Conservation (phyloP, 345 rosid species). For the Pseudoturritis turrita region DNA sequence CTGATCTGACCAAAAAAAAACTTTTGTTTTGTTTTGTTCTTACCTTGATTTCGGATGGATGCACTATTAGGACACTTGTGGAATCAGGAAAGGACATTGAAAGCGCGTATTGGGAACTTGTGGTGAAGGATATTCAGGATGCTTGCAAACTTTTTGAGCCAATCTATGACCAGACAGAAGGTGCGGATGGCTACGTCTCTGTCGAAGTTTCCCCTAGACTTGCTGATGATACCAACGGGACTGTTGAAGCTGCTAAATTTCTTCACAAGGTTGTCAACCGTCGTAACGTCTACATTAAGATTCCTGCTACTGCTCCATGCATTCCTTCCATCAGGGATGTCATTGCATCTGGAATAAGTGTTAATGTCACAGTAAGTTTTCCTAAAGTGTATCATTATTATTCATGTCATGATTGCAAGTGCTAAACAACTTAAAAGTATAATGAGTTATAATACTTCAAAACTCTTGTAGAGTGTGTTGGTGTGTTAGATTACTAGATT, state of each 20-base stretch:
- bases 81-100: slow-evolving; percentile 90
- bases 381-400: not conserved
- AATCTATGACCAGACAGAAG: slow-evolving; percentile 86
- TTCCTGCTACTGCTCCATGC: slow-evolving; percentile 93
- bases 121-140: slow-evolving; percentile 95
- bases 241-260: slow-evolving; percentile 86
- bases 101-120: slow-evolving; percentile 94
- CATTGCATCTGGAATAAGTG: slow-evolving; percentile 82
- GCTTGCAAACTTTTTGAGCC: slow-evolving; percentile 96
- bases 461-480: not conserved
- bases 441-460: not conserved
- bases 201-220: slow-evolving; percentile 97
- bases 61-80: slow-evolving; percentile 58
- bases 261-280: slow-evolving; percentile 83
- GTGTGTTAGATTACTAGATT: not conserved
- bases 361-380: slow-evolving; percentile 84
- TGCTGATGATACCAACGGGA: slow-evolving; percentile 84
- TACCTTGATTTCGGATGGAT: slow-evolving; percentile 5
- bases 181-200: slow-evolving; percentile 92
- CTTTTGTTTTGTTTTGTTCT: not conserved
- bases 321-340: slow-evolving; percentile 90
- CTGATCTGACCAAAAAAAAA: not conserved
- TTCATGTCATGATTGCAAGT: not conserved
- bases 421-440: not conserved
- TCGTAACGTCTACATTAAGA: slow-evolving; percentile 89